Conservation (phyloP, 2,329 filamentous ascomycete genomes). For the Trichoderma sp. region DNA sequence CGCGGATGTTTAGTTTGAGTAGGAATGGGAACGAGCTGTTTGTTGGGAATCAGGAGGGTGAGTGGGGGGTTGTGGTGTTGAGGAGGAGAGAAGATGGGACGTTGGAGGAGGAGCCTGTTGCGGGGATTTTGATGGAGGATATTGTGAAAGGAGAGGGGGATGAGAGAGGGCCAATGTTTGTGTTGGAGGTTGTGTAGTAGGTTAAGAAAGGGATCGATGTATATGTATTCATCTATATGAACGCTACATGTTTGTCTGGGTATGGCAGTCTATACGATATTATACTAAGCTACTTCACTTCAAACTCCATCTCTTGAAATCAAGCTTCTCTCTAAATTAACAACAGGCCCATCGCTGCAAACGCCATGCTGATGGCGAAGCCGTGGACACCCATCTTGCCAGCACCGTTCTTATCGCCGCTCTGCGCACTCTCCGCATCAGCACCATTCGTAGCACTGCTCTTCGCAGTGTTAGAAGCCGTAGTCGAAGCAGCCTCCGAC, state of each 20-base stretch:
- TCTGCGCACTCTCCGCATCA: not conserved
- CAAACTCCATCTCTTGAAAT: not conserved
- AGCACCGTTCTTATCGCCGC: not conserved
- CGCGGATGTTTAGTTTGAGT: constrained; percentile 50
- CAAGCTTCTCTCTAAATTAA: not conserved
- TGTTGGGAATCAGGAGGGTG: constrained; percentile 49
- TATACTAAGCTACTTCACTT: not conserved
- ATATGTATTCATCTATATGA: constrained; percentile 3
- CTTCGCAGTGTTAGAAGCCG: not conserved
- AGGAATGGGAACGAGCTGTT: constrained; percentile 44
- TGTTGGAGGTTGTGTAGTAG: not conserved
- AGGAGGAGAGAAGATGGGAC: constrained; percentile 5
- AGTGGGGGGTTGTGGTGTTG: constrained; percentile 43
- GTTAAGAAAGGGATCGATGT: not conserved
- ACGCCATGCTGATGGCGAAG: not conserved
- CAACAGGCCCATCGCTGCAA: not conserved
- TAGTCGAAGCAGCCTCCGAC: not conserved
- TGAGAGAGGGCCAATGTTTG: constrained; percentile 14
- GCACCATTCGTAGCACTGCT: not conserved
- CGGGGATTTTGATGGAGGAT: constrained; percentile 4
- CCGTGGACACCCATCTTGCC: not conserved
- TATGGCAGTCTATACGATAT: constrained; percentile 1
- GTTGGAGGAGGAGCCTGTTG: constrained; percentile 6
- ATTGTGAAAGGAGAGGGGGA: not conserved
- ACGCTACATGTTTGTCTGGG: not conserved